phyloP scores from a whole-genome alignment of 2,329 filamentous ascomycete species.

The Oidium heveae region DNA sequence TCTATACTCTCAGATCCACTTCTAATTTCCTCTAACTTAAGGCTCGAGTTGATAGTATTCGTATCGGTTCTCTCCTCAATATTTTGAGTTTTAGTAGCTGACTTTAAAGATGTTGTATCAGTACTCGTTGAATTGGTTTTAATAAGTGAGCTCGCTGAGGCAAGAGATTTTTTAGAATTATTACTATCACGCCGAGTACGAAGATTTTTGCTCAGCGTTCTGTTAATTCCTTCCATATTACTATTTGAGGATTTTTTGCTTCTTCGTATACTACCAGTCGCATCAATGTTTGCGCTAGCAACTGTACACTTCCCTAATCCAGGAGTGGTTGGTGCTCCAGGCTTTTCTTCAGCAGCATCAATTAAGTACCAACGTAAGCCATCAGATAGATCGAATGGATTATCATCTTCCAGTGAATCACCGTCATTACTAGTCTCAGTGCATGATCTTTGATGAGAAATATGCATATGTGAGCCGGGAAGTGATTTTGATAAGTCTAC shows the following conservation, averaged over 20 bases:
- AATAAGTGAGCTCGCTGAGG: conserved; percentile 11
- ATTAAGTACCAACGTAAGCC: conserved; percentile 90
- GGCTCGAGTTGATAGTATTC: conserved; percentile 3
- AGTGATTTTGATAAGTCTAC: conserved; percentile 74
- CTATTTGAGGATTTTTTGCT: conserved; percentile 17
- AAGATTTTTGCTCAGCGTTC: conserved; percentile 62
- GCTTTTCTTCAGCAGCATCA: conserved; percentile 80
- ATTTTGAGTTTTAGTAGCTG: conserved; percentile 6
- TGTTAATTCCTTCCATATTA: conserved; percentile 47
- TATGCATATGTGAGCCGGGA: conserved; percentile 7
- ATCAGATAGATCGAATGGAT: conserved; percentile 89
- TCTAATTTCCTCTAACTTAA: background rate
- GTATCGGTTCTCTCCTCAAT: conserved; percentile 6
- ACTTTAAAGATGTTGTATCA: conserved; percentile 9
- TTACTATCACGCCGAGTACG: conserved; percentile 80
- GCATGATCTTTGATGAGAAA: conserved; percentile 18
- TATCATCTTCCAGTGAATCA: conserved; percentile 55
- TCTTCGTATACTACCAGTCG: conserved; percentile 44
- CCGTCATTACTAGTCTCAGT: conserved; percentile 26
- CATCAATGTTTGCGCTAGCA: conserved; percentile 66
- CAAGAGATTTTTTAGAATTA: conserved; percentile 51
- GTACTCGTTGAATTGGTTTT: conserved; percentile 7
- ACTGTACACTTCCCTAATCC: conserved; percentile 82
- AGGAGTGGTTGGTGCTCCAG: conserved; percentile 73
- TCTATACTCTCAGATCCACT: background rate